Evolutionary conservation across 257 asterid species (phyloP).

Genomic region (Leonotis leonurus): DNA sequence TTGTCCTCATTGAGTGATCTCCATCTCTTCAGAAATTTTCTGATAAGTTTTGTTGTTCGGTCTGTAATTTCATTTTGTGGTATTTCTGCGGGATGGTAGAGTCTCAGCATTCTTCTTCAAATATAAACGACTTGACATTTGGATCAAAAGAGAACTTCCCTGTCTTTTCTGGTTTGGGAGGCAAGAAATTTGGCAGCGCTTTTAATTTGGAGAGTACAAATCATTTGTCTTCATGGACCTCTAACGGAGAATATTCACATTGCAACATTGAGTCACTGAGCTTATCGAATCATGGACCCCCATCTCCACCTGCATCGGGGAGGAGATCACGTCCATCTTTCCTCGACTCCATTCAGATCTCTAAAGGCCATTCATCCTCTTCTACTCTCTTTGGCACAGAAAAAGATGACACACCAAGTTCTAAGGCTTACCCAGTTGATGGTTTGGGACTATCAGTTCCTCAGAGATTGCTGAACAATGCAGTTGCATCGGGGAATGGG

Average conservation of each 20-base stretch:
- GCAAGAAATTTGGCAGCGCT: conserved; percentile 32
- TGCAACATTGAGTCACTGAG: conserved; percentile 37
- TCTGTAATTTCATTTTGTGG: background rate
- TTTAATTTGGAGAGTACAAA: conserved; percentile 25
- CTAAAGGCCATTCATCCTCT: conserved; percentile 51
- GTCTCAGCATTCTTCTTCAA: conserved; percentile 31
- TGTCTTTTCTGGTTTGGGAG: conserved; percentile 35
- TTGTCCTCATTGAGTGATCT: conserved; percentile 1
- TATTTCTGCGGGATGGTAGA: conserved; percentile 32
- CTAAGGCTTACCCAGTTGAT: conserved; percentile 52
- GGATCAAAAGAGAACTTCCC: conserved; percentile 35
- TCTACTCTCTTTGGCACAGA: conserved; percentile 32
- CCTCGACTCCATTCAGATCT: conserved; percentile 74
- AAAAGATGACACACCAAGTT: conserved; percentile 37
- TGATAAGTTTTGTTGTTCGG: conserved; percentile 12
- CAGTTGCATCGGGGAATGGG: conserved; percentile 40
- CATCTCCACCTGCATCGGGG: conserved; percentile 45
- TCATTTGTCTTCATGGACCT: conserved; percentile 39
- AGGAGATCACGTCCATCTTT: conserved; percentile 87
- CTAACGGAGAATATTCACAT: conserved; percentile 32
- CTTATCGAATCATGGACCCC: conserved; percentile 36
- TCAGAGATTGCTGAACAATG: conserved; percentile 26
- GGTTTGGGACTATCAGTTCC: conserved; percentile 44
- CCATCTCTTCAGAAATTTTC: conserved; percentile 15
- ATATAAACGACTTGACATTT: conserved; percentile 22